Conservation (phyloP, 179 eudicot species). For the Silene noctiflora region DNA sequence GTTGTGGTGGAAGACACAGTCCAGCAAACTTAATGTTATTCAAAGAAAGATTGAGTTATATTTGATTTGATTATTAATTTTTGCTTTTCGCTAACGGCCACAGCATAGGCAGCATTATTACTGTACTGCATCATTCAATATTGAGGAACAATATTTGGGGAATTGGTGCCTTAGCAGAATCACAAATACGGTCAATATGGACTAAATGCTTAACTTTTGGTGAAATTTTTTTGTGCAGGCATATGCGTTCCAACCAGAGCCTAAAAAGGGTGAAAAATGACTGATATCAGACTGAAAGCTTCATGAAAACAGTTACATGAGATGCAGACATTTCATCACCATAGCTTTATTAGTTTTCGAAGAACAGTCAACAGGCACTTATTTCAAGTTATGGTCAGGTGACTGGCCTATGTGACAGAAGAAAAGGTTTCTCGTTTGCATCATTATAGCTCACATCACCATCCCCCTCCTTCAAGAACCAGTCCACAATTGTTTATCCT, state of each 20-base stretch:
- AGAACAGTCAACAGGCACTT: neutral
- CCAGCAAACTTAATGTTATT: conserved; percentile 2
- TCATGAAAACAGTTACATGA: too few species aligned
- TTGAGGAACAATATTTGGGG: neutral
- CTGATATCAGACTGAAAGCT: neutral
- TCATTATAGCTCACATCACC: neutral
- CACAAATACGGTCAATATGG: neutral
- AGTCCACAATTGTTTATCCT: neutral
- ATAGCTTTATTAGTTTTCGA: neutral
- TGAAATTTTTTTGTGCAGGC: neutral
- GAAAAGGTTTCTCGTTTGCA: neutral
- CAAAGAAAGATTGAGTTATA: neutral
- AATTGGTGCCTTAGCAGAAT: neutral
- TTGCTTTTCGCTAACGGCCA: neutral
- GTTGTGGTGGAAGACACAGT: neutral
- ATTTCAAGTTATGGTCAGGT: neutral
- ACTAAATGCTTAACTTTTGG: neutral
- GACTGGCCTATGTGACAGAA: neutral
- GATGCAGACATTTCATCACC: too few species aligned
- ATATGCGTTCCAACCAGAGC: neutral
- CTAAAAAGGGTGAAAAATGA: neutral
- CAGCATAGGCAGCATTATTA: neutral
- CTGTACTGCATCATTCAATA: neutral
- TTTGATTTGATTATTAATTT: neutral
- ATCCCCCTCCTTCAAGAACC: neutral